Conservation (phyloP, 2,329 filamentous ascomycete genomes). For the Monosporascus sp. region DNA sequence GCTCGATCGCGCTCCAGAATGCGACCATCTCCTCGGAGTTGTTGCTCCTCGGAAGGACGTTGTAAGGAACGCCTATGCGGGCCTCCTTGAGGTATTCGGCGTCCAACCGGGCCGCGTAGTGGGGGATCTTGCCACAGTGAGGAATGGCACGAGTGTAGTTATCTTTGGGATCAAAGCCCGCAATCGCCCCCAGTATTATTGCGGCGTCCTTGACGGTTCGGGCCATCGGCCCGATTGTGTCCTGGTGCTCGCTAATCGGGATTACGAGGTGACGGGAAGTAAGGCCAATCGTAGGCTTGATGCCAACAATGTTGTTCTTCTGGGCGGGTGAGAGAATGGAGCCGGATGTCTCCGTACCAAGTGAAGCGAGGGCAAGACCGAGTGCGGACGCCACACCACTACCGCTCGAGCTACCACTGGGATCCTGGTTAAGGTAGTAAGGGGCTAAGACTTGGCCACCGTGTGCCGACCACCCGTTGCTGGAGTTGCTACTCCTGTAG, state of each 20-base stretch:
- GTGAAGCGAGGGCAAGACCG: conserved; percentile 51
- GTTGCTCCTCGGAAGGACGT: too few species aligned
- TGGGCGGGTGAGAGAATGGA: not conserved
- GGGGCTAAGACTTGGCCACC: conserved; percentile 58
- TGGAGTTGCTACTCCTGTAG: conserved; percentile 50
- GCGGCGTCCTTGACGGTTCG: not conserved
- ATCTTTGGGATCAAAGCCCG: not conserved
- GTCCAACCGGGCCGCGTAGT: too few species aligned
- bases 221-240: not conserved
- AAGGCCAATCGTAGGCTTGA: not conserved
- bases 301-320: not conserved
- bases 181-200: not conserved
- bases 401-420: conserved; percentile 56
- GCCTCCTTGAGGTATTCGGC: too few species aligned
- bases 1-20: too few species aligned
- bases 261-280: not conserved
- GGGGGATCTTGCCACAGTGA: too few species aligned
- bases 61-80: too few species aligned
- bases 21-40: too few species aligned
- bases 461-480: conserved; percentile 59
- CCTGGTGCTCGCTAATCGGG: not conserved
- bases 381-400: conserved; percentile 55
- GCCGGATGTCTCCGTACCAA: conserved; percentile 49
- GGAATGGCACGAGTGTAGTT: not conserved
- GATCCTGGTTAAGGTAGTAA: conserved; percentile 57